Base-by-base conservation (phyloP, 176 grass and related monocot species). In the Cenchrus purpureus region DNA sequence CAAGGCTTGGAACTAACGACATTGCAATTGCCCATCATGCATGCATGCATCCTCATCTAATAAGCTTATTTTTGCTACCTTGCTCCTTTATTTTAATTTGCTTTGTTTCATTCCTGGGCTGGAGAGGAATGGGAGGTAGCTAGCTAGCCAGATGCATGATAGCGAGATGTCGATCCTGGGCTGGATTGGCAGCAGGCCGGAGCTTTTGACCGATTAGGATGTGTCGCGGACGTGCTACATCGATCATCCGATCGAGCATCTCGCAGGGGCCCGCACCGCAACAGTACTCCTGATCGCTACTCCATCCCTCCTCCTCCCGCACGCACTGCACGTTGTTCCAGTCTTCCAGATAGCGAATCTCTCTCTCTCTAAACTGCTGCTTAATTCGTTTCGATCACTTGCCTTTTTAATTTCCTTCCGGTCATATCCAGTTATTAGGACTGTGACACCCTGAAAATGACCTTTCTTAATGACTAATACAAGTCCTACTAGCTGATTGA, bases 131-230 rank as follows among this genome's bases (percentile, higher is more conserved):
- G 45, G 45, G 45, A 9, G 45, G 4, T 40, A 40, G 37, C 37
- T 46, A 46, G 45, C 49, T 15, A 40, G 64, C 1, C 17, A 76
- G 78, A 80, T 68, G 63, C 64, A 68, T 69, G 79, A 81, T 22
- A 69, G 65, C 64, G 79, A 81, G 64, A 56, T 81, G 19, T 81
- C 64, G 63, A 69, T 57, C 12, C 42, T 49, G 73, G 73, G 10
- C 78, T 32, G 64, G 49, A 68, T 80, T 80, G 62, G 49, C 48
- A 69, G 69, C 70, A 73, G 68, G 25, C 43, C 13, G 37, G 80
- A 15, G 2, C 64, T 78, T 78, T 70, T 85, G 83, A 70, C 73
- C 22, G 66, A 63, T 72, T 63, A 78, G 65, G 75, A 78, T 40
- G 84, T 63, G 84, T 63, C 28, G 74, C 37, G 62, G 74, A 86